phyloP scores from a whole-genome alignment of 1,139 yeast species.

The Lodderomyces oxycetoniae region DNA sequence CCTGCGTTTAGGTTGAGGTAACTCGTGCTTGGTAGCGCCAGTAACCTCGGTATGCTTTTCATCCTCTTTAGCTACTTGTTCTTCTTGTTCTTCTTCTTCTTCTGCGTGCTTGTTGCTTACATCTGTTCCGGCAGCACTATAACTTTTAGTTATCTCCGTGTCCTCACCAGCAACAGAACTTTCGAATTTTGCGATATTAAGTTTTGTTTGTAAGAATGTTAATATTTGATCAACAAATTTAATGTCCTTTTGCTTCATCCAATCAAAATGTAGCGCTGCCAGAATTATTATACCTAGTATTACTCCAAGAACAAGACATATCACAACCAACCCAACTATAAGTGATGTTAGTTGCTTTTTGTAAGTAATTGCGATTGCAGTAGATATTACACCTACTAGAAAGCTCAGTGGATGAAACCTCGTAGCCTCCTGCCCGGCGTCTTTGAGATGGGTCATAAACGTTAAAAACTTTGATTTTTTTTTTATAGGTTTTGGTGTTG shows the following conservation, averaged over 20 bases:
- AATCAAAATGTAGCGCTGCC: constrained; percentile 33
- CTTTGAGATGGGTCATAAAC: constrained; percentile 6
- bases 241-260: constrained; percentile 6
- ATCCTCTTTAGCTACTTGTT: constrained; percentile 3
- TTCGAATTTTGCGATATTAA: not conserved
- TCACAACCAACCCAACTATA: constrained; percentile 4
- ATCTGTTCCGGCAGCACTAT: constrained; percentile 3
- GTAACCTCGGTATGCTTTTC: constrained; percentile 2
- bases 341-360: constrained; percentile 6
- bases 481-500: too few species aligned
- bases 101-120: too few species aligned
- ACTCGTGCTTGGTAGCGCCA: not conserved
- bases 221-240: constrained; percentile 3
- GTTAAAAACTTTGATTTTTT: not conserved
- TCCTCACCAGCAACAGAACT: not conserved
- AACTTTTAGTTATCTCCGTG: not conserved
- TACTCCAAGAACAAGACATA: constrained; percentile 18
- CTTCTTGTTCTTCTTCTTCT: constrained; percentile 4
- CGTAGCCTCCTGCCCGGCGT: not conserved
- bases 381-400: constrained; percentile 23
- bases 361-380: constrained; percentile 6
- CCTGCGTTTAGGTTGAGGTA: constrained; percentile 7
- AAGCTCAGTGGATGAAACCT: constrained; percentile 32
- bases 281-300: constrained; percentile 14
- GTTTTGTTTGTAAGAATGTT: constrained; percentile 1